A percentile compares a stretch with the other conserved stretches of the same genome.
Conservation (phyloP, 495 filamentous ascomycete genomes). For the Aspergillus asperescens region DNA sequence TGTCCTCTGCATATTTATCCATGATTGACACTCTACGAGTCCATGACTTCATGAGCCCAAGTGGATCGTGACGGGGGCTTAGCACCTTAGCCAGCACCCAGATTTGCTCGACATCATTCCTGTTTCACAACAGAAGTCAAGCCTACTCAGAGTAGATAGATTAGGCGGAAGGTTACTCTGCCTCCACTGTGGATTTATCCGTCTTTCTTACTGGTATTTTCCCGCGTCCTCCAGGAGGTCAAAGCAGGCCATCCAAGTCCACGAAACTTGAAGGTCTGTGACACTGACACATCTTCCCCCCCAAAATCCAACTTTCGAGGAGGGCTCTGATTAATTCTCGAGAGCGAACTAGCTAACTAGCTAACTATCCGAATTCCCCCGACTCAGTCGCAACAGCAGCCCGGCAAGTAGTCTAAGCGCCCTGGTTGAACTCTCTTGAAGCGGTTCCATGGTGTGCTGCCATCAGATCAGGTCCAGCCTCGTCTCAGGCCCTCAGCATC, state of each 20-base stretch:
- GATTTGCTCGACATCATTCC: neutral
- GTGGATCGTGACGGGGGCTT: conserved; percentile 1
- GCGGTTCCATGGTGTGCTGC: neutral
- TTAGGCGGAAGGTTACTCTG: conserved; percentile 2
- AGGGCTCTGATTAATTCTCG: too few species aligned
- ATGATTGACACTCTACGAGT: too few species aligned
- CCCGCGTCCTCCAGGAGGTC: neutral
- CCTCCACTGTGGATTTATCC: neutral
- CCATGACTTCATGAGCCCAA: too few species aligned
- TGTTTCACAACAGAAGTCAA: neutral
- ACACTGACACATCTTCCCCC: too few species aligned
- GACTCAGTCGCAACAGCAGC: conserved; percentile 12
- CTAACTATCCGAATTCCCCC: conserved; percentile 19
- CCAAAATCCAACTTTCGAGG: too few species aligned
- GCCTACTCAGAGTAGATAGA: too few species aligned
- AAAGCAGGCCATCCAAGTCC: neutral
- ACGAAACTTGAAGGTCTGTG: neutral
- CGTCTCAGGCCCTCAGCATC: too few species aligned
- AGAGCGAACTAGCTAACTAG: too few species aligned
- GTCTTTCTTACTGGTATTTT: neutral
- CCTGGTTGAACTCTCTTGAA: conserved; percentile 8
- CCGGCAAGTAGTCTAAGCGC: conserved; percentile 6
- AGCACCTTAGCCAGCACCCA: neutral
- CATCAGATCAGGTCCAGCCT: neutral
- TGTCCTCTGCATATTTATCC: too few species aligned